Evolutionary conservation across 2,329 filamentous ascomycete genomes (phyloP), one percentile per base, ranked within the genome.

Genomic region (Aureobasidium sp.): DNA sequence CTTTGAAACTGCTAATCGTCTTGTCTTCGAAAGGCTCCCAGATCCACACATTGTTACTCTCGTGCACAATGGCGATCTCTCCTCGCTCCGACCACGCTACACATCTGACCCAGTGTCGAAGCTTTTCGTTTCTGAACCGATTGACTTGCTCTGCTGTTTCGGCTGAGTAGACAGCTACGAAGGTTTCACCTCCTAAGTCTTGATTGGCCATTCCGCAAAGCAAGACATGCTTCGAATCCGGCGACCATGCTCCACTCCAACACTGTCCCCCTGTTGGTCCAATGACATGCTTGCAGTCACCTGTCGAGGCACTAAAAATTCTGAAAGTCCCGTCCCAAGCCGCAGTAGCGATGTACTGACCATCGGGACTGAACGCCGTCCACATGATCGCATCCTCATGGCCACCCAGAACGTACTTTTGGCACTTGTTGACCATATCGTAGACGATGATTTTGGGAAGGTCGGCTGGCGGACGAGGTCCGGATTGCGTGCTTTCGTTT

Each of bases 211-310:
- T 45, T 5, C 53, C 53, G 15, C 17, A 45, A 12, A 57, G 12
- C 9, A 57, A 5, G 3, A 57, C 4, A 36, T 57, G 20, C 2
- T 17, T 39, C 5, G 53, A 57, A 15, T 45, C 39, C 1, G 53
- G 53, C 3, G 53, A 57, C 39, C 39, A 57, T 11, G 27, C 39
- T 34, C 39, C 53, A 12, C 20, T 34, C 39, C 39, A 45, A 5
- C 53, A 57, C 34, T 57, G 53, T 4, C 53, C 53, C 17, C 53
- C 53, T n/a, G 39, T 57, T 12, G 53, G 53, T 22, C 53, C 53
- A 12, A 57, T 44, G 39, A 57, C 27, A 9, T 57, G 53, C 15
- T 44, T 57, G 14, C 41, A 57, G 5, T 45, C 53, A 9, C 39
- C 53, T 36, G 39, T 45, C 1, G n/a, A 22, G 5, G 22, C 36